Base-by-base conservation (phyloP, 2,329 filamentous ascomycete genomes). In the Juglanconis juglandina region DNA sequence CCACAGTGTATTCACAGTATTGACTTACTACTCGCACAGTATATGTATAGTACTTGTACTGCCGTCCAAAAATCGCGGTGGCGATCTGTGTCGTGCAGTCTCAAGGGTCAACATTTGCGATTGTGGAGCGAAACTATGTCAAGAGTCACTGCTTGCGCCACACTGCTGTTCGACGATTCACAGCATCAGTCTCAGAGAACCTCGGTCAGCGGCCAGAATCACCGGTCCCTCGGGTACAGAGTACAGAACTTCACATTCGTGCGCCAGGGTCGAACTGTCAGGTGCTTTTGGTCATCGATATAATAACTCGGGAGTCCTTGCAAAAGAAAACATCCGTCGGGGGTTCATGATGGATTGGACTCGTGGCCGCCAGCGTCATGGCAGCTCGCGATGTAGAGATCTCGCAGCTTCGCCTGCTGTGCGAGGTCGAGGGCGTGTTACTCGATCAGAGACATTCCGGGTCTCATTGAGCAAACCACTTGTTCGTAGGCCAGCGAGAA, bases 391-490 rank as follows among this genome's bases (percentile, higher is more conserved):
- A 6, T 5, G n/a, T 47, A 46, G 17, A 47, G 4, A 17, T 30
- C n/a, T 55, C 41, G 10, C 48, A 39, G 8, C 35, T 33, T 49
- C 39, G 42, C 55, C 52, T 41, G 17, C 35, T 55, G 53, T 44
- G 57, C 47, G 57, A 35, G 30, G 42, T 44, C 32, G 5, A 51
- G 8, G 30, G 34, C 57, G 60, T 62, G 34, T 42, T 37, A 62
- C 60, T 60, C 50, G 60, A 62, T 60, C 60, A 62, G 44, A 62
- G 53, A 62, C 53, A 56, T 32, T 4, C 11, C 37, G 37, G 11
- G 44, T 51, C 50, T 33, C 7, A 13, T 32, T 4, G 50, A 44
- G 17, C 13, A 17, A 39, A 10, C 24, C 14, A 42, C 14, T 33
- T n/a, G 17, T 30, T 42, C 48, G 39, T 48, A 14, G 49, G 39